Base-by-base conservation (phyloP, 2,329 filamentous ascomycete genomes). In the Epichloe typhina region DNA sequence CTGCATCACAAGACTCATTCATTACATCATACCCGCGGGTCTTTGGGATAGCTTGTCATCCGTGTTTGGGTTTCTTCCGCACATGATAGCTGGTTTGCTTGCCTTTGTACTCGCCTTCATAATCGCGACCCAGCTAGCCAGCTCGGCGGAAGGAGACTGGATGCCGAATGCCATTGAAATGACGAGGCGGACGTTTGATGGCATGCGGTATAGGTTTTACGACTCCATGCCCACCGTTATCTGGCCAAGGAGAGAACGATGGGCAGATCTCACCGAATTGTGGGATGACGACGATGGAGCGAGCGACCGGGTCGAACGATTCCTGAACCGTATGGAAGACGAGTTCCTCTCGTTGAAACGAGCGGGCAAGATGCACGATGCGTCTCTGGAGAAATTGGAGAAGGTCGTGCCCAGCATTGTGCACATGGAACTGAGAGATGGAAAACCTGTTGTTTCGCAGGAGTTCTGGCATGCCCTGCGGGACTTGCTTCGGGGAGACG, bases 381-480 rank as follows among this genome's bases (percentile, higher is more conserved):
- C 59, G 2, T 65, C 70, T 0, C 57, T 74, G 5, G 57, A 69
- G 13, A 69, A 70, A 36, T 59, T 84, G 3, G 61, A 74, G 45
- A 57, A 66, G 0, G 64, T 75, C 4, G 63, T 87, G 3, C 83
- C 84, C 0, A 69, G 74, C 12, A 57, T 75, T 9, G 67, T 87
- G 4, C 74, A 77, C 53, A 73, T 84, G 55, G 70, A 74, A 13
- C 69, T 72, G 7, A 63, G 68, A 36, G 63, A 76, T 33, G 82
- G 81, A 13, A 71, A 74, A 9, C 64, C 70, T 0, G 65, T 75
- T 21, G 75, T 87, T 15, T 67, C 76, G 0, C 70, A 77, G 23
- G 73, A 80, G 3, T 85, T 88, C 53, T 88, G 80, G 88, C 70
- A 78, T 51, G 83, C 82, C 0, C 62, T 88, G 8, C 69, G 72